Evolutionary conservation across 2,329 filamentous ascomycete genomes (phyloP).

Genomic region (Seiridium cupressi): DNA sequence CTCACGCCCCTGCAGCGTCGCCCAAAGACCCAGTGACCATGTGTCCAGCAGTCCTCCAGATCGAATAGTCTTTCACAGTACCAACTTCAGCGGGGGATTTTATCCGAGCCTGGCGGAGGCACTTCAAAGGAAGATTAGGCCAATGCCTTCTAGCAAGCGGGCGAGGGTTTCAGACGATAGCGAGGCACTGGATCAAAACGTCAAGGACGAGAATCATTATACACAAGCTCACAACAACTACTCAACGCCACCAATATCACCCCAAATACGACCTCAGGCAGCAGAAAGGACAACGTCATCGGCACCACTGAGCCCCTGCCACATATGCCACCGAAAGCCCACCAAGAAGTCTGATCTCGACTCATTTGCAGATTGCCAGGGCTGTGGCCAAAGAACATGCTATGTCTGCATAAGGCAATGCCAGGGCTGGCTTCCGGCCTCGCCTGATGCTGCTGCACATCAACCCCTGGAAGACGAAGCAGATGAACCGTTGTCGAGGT

Average conservation of each 20-base stretch:
- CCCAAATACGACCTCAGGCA: conserved; percentile 9
- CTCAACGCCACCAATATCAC: conserved; percentile 11
- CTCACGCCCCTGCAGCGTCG: conserved; percentile 10
- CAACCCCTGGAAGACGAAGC: conserved; percentile 22
- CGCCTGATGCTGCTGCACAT: conserved; percentile 6
- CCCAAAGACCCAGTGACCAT: conserved; percentile 13
- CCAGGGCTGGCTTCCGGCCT: conserved; percentile 41
- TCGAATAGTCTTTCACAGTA: conserved; percentile 15
- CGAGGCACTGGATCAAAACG: conserved; percentile 9
- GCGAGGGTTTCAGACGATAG: conserved; percentile 19
- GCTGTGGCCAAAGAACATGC: conserved; percentile 62
- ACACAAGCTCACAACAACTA: conserved; percentile 14
- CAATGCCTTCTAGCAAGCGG: conserved; percentile 25
- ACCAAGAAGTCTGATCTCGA: conserved; percentile 65
- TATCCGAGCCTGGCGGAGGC: conserved; percentile 11
- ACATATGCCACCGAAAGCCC: conserved; percentile 66
- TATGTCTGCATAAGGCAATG: conserved; percentile 69
- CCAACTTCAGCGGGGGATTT: background rate
- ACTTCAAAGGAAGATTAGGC: conserved; percentile 22
- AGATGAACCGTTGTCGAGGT: conserved; percentile 32
- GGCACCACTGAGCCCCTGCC: conserved; percentile 52
- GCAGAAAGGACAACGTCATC: conserved; percentile 15
- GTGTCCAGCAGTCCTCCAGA: conserved; percentile 21
- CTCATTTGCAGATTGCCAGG: conserved; percentile 62
- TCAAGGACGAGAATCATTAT: background rate